Evolutionary conservation across 768 basidiomycete genomes (phyloP), one percentile per base, ranked within the genome.

Genomic region (Russula foetens): DNA sequence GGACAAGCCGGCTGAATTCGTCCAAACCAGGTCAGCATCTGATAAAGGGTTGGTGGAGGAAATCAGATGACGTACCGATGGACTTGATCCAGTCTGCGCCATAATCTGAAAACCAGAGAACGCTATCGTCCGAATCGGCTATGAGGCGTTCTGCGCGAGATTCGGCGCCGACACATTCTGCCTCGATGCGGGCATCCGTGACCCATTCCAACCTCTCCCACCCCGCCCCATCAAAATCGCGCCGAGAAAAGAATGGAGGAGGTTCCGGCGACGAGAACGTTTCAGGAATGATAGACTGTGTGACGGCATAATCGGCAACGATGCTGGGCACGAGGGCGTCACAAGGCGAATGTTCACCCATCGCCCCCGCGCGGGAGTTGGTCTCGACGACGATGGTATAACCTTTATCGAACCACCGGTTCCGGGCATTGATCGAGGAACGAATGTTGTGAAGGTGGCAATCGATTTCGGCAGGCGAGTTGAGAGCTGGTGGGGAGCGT

Each of bases 371-470:
- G 39, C 90, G 84, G 2, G 86, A 85, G 56, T 87, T 89, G 1
- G 86, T 82, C 70, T 98, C 95, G 39, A 98, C 85, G 50, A 91
- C 81, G 56, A 97, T 74, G 4, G 85, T 86, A 41, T 88, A 81
- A 2, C 86, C 79, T 72, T 97, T 98, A 75, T 98, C 95, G 71
- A 85, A 90, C 81, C 92, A 97, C 35, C 96, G 78, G 67, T 97
- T 97, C 45, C 80, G 76, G 6, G 84, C 81, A 59, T 82, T 84
- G 58, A 77, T 67, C 2, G 85, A 85, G 0, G 83, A 81, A 23
- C 90, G 85, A 52, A 86, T 79, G 58, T 86, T 82, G 63, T 83
- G 83, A 19, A 95, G 77, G 68, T 95, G 93, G 2, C 86, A 81
- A 67, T 90, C 84, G 45, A 92, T 72, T 53, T 79, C 74, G 12